These are phyloP conservation scores for Bryoglossum gracile DNA, from an alignment of 495 filamentous ascomycete species.

Conservation along the genomic window DNA sequence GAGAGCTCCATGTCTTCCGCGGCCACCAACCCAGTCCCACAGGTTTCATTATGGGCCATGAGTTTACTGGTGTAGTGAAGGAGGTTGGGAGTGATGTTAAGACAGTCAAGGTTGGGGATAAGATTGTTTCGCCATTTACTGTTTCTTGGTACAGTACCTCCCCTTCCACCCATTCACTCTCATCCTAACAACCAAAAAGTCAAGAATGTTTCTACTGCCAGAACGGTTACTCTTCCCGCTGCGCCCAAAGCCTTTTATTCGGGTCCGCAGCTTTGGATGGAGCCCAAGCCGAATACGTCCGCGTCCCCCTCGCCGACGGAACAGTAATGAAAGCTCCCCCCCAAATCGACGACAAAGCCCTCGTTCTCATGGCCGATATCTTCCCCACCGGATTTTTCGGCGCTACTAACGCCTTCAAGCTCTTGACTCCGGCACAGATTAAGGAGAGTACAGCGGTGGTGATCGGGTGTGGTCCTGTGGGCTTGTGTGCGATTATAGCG, in stretches of 20 bases:
- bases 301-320: slow-evolving; percentile 77
- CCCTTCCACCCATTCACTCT: background rate
- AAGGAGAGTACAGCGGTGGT: slow-evolving; percentile 67
- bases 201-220: slow-evolving; percentile 87
- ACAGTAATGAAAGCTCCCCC: slow-evolving; percentile 71
- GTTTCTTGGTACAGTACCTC: slow-evolving; percentile 62
- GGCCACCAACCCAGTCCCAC: slow-evolving; percentile 62
- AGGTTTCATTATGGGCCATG: slow-evolving; percentile 62
- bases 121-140: slow-evolving; percentile 78
- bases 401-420: slow-evolving; percentile 71
- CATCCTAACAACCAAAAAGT: slow-evolving; percentile 1
- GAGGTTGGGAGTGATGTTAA: slow-evolving; percentile 62
- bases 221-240: slow-evolving; percentile 74
- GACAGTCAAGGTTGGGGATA: slow-evolving; percentile 66
- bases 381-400: slow-evolving; percentile 87
- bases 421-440: slow-evolving; percentile 54
- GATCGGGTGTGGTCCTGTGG: slow-evolving; percentile 81
- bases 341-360: slow-evolving; percentile 64
- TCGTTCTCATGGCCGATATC: slow-evolving; percentile 89
- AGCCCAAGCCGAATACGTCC: slow-evolving; percentile 85
- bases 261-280: slow-evolving; percentile 71
- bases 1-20: slow-evolving; percentile 86
- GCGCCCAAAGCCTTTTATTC: slow-evolving; percentile 66
- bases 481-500: slow-evolving; percentile 80
- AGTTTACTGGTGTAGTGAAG: slow-evolving; percentile 74